Conservation (phyloP, 306 rosid genomes). For the Fragaria ananassa region DNA sequence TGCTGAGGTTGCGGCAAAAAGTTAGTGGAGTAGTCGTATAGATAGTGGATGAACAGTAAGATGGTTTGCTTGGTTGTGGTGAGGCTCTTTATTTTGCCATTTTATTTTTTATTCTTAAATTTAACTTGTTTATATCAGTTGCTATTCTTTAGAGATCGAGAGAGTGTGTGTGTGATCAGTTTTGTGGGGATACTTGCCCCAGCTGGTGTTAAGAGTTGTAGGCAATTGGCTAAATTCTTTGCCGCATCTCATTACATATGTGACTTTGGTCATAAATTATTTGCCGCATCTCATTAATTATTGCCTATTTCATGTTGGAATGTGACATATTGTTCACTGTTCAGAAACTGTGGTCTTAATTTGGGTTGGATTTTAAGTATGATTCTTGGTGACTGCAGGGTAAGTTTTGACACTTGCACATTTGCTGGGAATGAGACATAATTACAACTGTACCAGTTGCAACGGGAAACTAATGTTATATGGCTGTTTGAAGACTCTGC, state of each 20-base stretch:
- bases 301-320: background rate
- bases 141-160: background rate
- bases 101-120: no score
- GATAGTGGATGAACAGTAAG: background rate
- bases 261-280: background rate
- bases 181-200: no score
- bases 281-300: background rate
- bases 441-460: background rate
- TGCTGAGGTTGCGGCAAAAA: constrained; percentile 48
- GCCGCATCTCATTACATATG: background rate
- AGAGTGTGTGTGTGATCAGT: no score
- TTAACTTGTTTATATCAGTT: background rate
- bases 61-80: background rate
- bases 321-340: background rate
- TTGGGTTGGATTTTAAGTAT: background rate
- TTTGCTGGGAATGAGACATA: background rate
- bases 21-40: background rate
- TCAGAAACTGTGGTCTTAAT: background rate
- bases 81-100: background rate
- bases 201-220: background rate
- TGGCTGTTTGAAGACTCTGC: background rate
- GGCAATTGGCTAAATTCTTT: background rate
- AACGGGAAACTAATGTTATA: no score
- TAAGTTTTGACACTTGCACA: background rate
- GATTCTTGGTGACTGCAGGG: constrained; percentile 17